Percentiles rank a stretch among this genome's conserved stretches.
These are phyloP conservation scores for Cyclotella baltica DNA, from an alignment of 108 stramenopile genomes.

Conservation along the genomic window DNA sequence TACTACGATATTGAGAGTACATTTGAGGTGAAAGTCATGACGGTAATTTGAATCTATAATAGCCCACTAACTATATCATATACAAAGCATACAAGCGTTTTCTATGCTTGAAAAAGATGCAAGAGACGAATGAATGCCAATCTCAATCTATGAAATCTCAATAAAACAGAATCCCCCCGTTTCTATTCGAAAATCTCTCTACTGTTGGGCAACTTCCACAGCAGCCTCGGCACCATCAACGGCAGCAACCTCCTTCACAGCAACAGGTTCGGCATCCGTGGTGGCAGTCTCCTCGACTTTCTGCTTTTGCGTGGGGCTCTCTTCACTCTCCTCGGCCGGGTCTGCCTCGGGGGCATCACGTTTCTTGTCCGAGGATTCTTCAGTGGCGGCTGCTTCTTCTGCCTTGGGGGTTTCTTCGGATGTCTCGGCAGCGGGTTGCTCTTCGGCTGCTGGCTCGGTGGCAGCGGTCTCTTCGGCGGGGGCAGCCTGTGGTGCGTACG, in stretches of 20 bases:
- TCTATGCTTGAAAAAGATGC: no score
- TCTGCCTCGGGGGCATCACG: constrained; percentile 12
- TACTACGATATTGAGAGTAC: no score
- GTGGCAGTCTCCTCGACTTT: constrained; percentile 19
- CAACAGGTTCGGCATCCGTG: constrained; percentile 7
- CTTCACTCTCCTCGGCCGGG: constrained; percentile 4
- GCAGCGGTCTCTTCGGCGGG: constrained; percentile 16
- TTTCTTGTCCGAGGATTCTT: constrained; percentile 11
- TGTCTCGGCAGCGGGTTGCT: background rate
- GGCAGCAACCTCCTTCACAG: constrained; percentile 1
- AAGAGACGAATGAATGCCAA: no score
- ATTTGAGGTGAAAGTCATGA: no score
- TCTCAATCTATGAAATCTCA: background rate
- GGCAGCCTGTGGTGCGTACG: background rate
- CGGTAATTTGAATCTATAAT: no score
- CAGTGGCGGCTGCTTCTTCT: background rate
- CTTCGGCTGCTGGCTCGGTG: constrained; percentile 7
- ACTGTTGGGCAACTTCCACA: constrained; percentile 21
- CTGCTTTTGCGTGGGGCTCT: background rate
- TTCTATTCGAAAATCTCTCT: background rate
- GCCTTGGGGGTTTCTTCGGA: background rate
- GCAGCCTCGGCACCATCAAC: background rate
- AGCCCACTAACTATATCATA: no score
- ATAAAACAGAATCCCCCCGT: background rate
- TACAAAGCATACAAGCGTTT: no score